These are phyloP conservation scores for Peronospora tabacina DNA, from an alignment of 352 stramenopile species.

Conservation along the genomic window DNA sequence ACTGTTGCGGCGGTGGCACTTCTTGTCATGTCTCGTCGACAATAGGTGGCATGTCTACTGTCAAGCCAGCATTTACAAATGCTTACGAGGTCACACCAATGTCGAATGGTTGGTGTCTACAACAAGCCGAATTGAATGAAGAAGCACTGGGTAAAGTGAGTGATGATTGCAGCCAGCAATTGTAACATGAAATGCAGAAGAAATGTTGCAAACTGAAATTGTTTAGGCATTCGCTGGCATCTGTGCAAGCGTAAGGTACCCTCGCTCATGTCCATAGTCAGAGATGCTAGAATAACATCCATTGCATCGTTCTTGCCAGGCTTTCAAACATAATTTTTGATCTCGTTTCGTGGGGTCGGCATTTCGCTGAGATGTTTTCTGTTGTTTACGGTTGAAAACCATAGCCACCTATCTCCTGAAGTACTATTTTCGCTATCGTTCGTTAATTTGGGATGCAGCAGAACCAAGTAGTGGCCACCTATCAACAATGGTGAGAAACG, in stretches of 20 bases:
- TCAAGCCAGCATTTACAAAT: not conserved
- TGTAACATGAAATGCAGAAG: not conserved
- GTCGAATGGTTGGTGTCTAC: not conserved
- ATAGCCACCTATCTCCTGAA: not conserved
- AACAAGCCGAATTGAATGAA: slow-evolving; percentile 3
- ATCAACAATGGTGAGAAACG: not conserved
- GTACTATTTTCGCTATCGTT: not conserved
- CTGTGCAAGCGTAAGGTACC: too few relatives aligned
- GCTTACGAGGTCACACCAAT: slow-evolving; percentile 1
- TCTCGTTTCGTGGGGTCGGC: not conserved
- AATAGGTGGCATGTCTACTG: slow-evolving; percentile 6
- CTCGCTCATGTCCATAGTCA: too few relatives aligned
- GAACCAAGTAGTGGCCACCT: not conserved
- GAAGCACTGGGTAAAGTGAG: not conserved
- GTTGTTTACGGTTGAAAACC: not conserved
- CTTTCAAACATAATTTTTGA: not conserved
- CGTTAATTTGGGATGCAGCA: not conserved
- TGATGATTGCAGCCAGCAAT: not conserved
- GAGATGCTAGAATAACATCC: not conserved
- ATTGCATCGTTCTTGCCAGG: not conserved
- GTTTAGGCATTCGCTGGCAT: not conserved
- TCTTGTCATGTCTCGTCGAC: slow-evolving; percentile 19
- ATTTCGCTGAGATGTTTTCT: too few relatives aligned
- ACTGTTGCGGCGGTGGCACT: slow-evolving; percentile 16
- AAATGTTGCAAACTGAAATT: not conserved